Evolutionary conservation across 1,139 yeast genomes (phyloP), one percentile per base, ranked within the genome.

Genomic region (Pichia sp.): DNA sequence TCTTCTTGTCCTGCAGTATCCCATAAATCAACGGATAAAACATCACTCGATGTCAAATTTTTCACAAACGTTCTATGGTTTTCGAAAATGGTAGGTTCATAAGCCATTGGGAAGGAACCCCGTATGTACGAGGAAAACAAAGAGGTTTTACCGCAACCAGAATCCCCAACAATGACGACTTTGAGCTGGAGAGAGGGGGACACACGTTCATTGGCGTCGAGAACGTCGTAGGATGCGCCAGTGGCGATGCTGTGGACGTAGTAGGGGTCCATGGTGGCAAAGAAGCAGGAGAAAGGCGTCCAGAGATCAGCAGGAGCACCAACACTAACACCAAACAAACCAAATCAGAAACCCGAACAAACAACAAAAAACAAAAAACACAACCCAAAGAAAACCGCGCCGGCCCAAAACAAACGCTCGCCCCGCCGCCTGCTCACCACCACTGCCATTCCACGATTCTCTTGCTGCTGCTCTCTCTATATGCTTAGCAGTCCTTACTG

Each of bases 1-100:
- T 88, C 96, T 68, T 89, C 96, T 69, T 89, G 96, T 5, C 96
- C 96, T 0, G 96, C 96, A 0, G 97, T 89, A 68, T 91, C 98
- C 30, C 68, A 64, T 87, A 93, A 63, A 88, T 73, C 70, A 81
- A 95, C 54, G 0, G 84, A 77, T n/a, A 75, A 65, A 3, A 70
- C 61, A 58, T 81, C 79, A 1, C 88, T 83, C 0, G 83, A 45
- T 1, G 46, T 39, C 36, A 51, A 75, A 44, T 70, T 67, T 42
- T 47, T 48, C 6, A 87, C 80, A 49, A 80, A 79, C 13, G 90
- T 80, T 29, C 87, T 81, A 63, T 87, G 87, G 67, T 88, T 88
- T 62, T 89, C 96, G 70, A 89, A 89, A 28, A 90, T 87, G 0
- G 96, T 88, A 3, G 97, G 96, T n/a, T 87, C 90, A 64, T 87